Evolutionary conservation across 345 rosid genomes (phyloP), one percentile per base, ranked within the genome.

Genomic region (Euclidium syriacum): DNA sequence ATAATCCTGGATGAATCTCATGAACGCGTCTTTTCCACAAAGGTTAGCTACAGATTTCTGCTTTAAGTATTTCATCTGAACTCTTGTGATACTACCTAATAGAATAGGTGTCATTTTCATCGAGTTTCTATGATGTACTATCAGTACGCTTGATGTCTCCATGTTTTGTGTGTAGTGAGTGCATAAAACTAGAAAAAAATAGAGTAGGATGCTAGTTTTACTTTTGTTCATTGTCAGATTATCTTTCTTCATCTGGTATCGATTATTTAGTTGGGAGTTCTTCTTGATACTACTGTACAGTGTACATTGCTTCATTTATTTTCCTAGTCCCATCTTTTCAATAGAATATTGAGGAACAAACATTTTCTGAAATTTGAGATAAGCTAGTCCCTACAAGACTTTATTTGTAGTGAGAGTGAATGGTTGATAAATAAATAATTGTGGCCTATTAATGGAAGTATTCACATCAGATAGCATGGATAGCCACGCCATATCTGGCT

Each of bases 1-100:
- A 81, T 87, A 38, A 89, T 89, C 67, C 85, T 89, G 3, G 98
- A 92, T 65, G 95, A 89, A 75, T 84, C 94, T 75, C 95, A 92
- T 62, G 94, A 87, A 34, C 95, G 95, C 14, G 95, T 89, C 39
- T 89, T 79, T 76, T 88, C 92, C 52, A 85, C 98, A 1, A 88
- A 85, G 98, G 92, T 86, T 17, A 27, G 52, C 52, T 58, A 39
- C 19, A 2, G 12, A 9, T 25, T 35, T 20, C 3, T 35, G 41
- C 26, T 53, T 53, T 12, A 20, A 11, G 59, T 39, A 4, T 48
- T 47, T 34, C 26, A 30, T 22, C 39, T 41, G 7, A 19, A 32
- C 7, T 27, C n/a, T 29, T 58, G 18, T 14, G 7, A 7, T 22
- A 4, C 1, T 14, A 20, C 72, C 27, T 38, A 54, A 55, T 54